Conservation (phyloP, 768 basidiomycete species). For the Sporobolomyces phaffii region DNA sequence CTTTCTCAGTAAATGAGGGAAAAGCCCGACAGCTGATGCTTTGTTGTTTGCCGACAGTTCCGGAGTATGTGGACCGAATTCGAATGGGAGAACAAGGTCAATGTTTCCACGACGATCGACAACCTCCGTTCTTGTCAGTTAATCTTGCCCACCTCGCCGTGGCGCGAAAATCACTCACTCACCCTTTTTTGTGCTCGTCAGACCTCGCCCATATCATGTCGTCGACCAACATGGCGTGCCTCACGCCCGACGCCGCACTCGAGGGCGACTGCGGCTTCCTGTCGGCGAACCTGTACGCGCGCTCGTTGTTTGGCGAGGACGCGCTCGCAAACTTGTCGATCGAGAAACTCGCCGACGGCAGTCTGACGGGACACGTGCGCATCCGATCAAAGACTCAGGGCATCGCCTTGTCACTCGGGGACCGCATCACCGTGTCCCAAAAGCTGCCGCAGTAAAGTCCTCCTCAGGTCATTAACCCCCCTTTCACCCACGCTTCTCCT, state of each 20-base stretch:
- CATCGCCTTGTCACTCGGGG: conserved; percentile 89
- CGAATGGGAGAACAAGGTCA: conserved; percentile 99
- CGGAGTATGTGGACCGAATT: conserved; percentile 99
- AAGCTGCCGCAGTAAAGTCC: background rate
- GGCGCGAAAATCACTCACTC: conserved; percentile 1
- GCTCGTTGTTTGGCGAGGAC: conserved; percentile 91
- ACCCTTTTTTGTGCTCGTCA: conserved; percentile 41
- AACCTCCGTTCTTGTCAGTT: conserved; percentile 50
- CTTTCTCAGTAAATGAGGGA: too few relatives aligned
- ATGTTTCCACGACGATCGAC: conserved; percentile 77
- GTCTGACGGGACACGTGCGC: conserved; percentile 84
- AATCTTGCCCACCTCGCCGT: background rate
- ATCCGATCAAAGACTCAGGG: conserved; percentile 98
- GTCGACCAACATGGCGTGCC: conserved; percentile 92
- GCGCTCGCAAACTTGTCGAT: conserved; percentile 91
- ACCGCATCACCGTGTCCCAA: conserved; percentile 45
- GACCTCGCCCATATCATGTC: conserved; percentile 94
- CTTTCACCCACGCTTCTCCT: too few relatives aligned
- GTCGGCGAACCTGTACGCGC: conserved; percentile 92
- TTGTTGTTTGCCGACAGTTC: conserved; percentile 55
- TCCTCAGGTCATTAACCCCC: background rate
- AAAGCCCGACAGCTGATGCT: too few relatives aligned
- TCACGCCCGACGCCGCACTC: conserved; percentile 78
- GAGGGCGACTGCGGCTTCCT: conserved; percentile 97
- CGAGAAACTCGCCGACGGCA: conserved; percentile 74